Conservation (phyloP, 2,329 filamentous ascomycete species). For the Xylaria sp. region DNA sequence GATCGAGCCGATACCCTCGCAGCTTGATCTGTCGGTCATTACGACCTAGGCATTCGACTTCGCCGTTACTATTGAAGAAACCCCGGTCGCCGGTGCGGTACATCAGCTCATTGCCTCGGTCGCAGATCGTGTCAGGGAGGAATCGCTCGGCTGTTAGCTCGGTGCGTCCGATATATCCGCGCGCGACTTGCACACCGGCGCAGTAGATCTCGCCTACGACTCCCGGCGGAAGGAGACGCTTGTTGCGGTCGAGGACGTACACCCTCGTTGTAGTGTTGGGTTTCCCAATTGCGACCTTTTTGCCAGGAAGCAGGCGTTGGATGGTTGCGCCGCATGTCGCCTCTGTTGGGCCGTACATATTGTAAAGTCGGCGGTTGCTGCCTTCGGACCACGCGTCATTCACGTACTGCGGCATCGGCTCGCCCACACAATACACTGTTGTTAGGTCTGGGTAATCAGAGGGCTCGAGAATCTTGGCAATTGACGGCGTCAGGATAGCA, state of each 20-base stretch:
- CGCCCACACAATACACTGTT: slow-evolving; percentile 49
- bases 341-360: slow-evolving; percentile 56
- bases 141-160: slow-evolving; percentile 9
- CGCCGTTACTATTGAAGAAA: slow-evolving; percentile 4
- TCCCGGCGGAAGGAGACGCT: slow-evolving; percentile 48
- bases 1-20: slow-evolving; percentile 22
- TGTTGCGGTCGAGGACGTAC: slow-evolving; percentile 53
- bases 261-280: slow-evolving; percentile 52
- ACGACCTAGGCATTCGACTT: slow-evolving; percentile 9
- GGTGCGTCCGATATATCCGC: slow-evolving; percentile 54
- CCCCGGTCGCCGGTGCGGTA: slow-evolving; percentile 25
- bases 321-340: slow-evolving; percentile 54
- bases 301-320: slow-evolving; percentile 41
- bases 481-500: slow-evolving; percentile 54
- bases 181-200: slow-evolving; percentile 56
- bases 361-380: too few relatives aligned
- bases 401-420: not conserved
- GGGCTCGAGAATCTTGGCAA: slow-evolving; percentile 51
- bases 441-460: slow-evolving; percentile 49
- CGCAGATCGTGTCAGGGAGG: not conserved
- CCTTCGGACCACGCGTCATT: slow-evolving; percentile 35
- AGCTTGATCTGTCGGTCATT: slow-evolving; percentile 29
- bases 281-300: slow-evolving; percentile 52
- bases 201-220: slow-evolving; percentile 56
- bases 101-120: slow-evolving; percentile 8